Base-by-base conservation (phyloP, 176 grass and related monocot genomes). In the Elymus sibiricus region DNA sequence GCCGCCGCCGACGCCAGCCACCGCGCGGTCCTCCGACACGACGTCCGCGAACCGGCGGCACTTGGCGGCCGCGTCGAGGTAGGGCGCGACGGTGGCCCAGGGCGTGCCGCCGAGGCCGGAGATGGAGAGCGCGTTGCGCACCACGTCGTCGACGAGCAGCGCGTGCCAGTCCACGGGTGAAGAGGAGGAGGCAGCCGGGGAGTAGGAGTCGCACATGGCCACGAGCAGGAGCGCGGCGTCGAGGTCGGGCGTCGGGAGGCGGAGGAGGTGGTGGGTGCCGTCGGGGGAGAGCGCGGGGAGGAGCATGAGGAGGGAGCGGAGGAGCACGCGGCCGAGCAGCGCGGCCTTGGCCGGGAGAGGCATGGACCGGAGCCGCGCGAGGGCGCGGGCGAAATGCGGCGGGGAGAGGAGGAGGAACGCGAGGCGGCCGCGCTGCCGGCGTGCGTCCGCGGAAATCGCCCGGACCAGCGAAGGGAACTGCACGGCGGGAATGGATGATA, bases 151-250 rank as follows among this genome's bases (percentile, higher is more conserved):
- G 64, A 65, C 84, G 72, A 98, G 85, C 64, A 88, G 73, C 60
- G 90, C 88, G 82, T 77, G 92, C 92, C 92, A 94, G 82, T 94
- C 77, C 22, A 92, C 74, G 19, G 88, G 83, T 17, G 78, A 59
- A 15, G 83, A 17, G 22, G 72, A 43, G 5, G 81, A 42, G 2
- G 46, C 19, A 3, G 63, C 21, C 40, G 87, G 78, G 61, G 78
- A 74, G 88, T 95, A 94, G 21, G 90, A 89, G 74, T 98, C 86
- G 88, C 93, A 98, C 93, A 95, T 95, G 83, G 95, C 91, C 51
- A 95, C 79, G 85, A 98, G 93, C 7, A 95, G 95, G 44, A 98
- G 86, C 4, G 93, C 89, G 0, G 93, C 91, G 68, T 98, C 93
- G 68, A 92, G 83, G 69, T 98, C 93, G 40, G 74, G 43, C 6